Evolutionary conservation across 176 grass and related monocot genomes (phyloP), one percentile per base, ranked within the genome.

Genomic region (Zea luxurians): DNA sequence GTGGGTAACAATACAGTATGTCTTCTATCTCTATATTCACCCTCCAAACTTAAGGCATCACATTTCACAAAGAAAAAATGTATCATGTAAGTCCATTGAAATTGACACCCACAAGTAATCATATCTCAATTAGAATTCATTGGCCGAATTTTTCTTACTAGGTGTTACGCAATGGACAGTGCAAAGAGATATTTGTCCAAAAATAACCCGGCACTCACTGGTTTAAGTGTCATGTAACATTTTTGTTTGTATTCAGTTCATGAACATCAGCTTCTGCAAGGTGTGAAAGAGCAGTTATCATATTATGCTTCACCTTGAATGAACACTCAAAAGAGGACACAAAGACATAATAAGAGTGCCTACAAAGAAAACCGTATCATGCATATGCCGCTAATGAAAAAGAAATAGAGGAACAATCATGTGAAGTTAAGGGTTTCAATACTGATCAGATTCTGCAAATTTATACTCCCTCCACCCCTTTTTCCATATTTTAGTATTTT

Each of bases 221-320:
- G 71, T 61, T 75, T 60, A 68, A 66, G 35, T 63, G 66, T 57
- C 48, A 65, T 8, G 45, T 36, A 42, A 10, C 20, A 50, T 63
- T 58, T 62, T 55, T 75, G 41, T 47, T 76, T 49, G 35, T 77
- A 67, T 67, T n/a, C 61, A 76, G 17, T 4, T 34, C 64, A 69
- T 35, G 27, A 34, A 35, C 17, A 49, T 34, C 41, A 77, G 73
- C 8, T 61, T 77, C 64, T 61, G 53, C 34, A 83, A 70, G 15
- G 43, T 61, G 41, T 69, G 61, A 15, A 80, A 68, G 37, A 58
- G 0, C 21, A 55, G 17, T 76, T 49, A 36, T 59, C 21, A 4
- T 58, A 68, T 7, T 48, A 60, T 27, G 48, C 20, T 77, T 77
- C 65, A 52, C n/a, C 44, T 62, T 44, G 43, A 44, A 44, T 67